phyloP scores from a whole-genome alignment of 176 grass and related monocot species.

The Oryza brachyantha region DNA sequence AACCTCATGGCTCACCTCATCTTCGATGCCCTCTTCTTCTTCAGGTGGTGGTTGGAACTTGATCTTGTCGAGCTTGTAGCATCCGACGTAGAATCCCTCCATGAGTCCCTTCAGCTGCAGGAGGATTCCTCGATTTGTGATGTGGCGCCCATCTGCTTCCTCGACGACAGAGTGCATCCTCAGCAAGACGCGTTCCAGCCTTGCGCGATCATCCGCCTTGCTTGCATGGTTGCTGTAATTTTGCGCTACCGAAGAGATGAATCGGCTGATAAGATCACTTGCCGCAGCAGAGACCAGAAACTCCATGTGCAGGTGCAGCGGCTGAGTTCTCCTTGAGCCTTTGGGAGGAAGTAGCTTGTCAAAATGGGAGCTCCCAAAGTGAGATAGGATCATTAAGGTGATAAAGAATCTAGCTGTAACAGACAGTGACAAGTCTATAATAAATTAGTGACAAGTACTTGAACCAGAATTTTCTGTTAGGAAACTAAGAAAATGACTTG shows the following conservation, averaged over 20 bases:
- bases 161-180: constrained; percentile 29
- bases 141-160: constrained; percentile 16
- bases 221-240: not conserved
- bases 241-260: constrained; percentile 27
- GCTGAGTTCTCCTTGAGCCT: not conserved
- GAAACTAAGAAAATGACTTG: no score
- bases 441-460: not conserved
- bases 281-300: constrained; percentile 17
- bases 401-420: not conserved
- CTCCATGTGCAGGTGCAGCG: constrained; percentile 1
- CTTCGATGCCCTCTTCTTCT: not conserved
- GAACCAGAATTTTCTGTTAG: no score
- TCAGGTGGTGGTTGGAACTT: not conserved
- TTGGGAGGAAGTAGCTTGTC: not conserved
- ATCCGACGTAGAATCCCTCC: constrained; percentile 11
- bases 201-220: not conserved
- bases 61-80: constrained; percentile 11
- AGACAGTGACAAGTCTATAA: not conserved
- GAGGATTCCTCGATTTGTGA: constrained; percentile 27
- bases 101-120: constrained; percentile 26
- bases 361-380: not conserved
- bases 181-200: constrained; percentile 19
- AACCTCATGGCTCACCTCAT: constrained; percentile 3
- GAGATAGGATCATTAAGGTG: not conserved
- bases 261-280: constrained; percentile 25